These are phyloP conservation scores for Melastoma candidum DNA, from an alignment of 441 rosid genomes.

Conservation along the genomic window DNA sequence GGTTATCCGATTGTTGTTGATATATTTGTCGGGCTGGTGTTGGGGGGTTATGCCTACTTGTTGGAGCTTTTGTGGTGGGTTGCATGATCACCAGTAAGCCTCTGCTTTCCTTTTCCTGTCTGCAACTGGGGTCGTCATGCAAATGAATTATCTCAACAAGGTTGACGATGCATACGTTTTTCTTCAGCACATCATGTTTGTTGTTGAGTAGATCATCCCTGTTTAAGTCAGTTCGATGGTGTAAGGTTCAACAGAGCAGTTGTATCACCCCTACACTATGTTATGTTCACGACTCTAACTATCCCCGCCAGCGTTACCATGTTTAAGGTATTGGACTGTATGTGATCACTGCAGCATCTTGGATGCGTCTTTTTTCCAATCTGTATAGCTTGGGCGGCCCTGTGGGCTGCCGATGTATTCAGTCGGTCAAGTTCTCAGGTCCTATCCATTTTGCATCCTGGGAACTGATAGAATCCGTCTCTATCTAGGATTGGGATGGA, in stretches of 20 bases:
- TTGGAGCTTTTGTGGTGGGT: constrained; percentile 71
- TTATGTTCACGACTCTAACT: constrained; percentile 64
- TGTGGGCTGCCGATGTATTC: no score
- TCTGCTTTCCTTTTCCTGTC: not conserved
- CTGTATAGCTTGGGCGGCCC: no score
- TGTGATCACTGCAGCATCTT: not conserved
- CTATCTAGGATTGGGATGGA: constrained; percentile 56
- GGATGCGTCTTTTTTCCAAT: no score
- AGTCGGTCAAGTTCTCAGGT: no score
- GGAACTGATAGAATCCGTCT: not conserved
- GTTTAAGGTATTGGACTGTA: constrained; percentile 43
- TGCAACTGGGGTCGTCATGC: constrained; percentile 8
- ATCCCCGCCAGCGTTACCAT: constrained; percentile 67
- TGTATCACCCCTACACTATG: constrained; percentile 64
- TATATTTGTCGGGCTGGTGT: constrained; percentile 22
- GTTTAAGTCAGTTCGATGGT: no score
- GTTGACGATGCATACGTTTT: not conserved
- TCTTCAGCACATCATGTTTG: no score
- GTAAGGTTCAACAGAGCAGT: constrained; percentile 49
- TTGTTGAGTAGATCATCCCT: no score
- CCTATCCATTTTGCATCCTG: no score
- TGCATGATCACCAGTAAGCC: constrained; percentile 54
- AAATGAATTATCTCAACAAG: constrained; percentile 12
- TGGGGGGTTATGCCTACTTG: constrained; percentile 54
- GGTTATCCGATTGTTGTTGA: no score